phyloP scores from a whole-genome alignment of 495 filamentous ascomycete genomes.

The Neurospora hispaniola region DNA sequence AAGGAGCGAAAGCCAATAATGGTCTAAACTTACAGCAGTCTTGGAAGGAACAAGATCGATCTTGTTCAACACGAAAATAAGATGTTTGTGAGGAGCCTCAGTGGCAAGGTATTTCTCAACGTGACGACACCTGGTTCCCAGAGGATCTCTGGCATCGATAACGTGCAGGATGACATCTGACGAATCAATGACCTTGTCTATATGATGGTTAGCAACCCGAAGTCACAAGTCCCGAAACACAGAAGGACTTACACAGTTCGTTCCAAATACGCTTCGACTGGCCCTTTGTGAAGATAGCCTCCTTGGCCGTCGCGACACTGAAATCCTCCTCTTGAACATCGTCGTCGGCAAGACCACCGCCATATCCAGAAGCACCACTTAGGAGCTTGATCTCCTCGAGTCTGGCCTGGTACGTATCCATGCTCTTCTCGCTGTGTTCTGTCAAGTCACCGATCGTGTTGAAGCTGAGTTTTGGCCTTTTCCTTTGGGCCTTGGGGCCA shows the following conservation, averaged over 20 bases:
- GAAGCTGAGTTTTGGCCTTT: slow-evolving; percentile 79
- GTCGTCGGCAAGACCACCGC: slow-evolving; percentile 29
- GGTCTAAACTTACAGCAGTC: slow-evolving; percentile 70
- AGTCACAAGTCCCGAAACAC: neutral
- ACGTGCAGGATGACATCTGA: slow-evolving; percentile 95
- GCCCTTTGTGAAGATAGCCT: slow-evolving; percentile 88
- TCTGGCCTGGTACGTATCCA: slow-evolving; percentile 69
- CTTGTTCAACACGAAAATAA: slow-evolving; percentile 69
- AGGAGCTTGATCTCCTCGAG: slow-evolving; percentile 61
- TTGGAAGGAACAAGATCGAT: slow-evolving; percentile 88
- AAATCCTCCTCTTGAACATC: slow-evolving; percentile 38
- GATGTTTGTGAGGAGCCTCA: slow-evolving; percentile 80
- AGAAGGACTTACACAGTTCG: slow-evolving; percentile 56
- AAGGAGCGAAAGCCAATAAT: slow-evolving; percentile 11
- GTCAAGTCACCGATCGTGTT: slow-evolving; percentile 72
- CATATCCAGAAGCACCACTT: slow-evolving; percentile 54
- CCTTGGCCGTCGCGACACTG: slow-evolving; percentile 56
- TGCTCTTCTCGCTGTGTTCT: slow-evolving; percentile 61
- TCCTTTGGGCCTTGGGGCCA: slow-evolving; percentile 85
- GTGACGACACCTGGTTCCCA: slow-evolving; percentile 79
- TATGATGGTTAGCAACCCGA: slow-evolving; percentile 4
- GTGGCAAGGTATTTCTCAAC: slow-evolving; percentile 89
- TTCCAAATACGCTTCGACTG: slow-evolving; percentile 96
- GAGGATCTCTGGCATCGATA: slow-evolving; percentile 84
- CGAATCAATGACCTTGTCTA: slow-evolving; percentile 82